phyloP scores from a whole-genome alignment of 768 basidiomycete species.

The Stropharia rugosoannulata region DNA sequence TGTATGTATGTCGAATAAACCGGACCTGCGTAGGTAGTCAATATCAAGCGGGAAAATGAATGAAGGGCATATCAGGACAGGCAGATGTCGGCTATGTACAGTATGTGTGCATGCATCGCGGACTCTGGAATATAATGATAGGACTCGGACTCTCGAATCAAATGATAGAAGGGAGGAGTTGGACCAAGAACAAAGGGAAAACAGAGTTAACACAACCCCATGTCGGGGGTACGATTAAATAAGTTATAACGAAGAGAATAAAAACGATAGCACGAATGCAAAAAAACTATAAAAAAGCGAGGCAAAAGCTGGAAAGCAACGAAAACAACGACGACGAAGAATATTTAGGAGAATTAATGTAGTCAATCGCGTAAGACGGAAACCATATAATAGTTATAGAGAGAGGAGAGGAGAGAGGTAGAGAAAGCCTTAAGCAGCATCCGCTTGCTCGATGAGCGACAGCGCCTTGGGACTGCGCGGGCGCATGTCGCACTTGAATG shows the following conservation, averaged over 20 bases:
- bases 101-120: no score
- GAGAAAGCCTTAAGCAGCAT: not conserved
- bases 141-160: no score
- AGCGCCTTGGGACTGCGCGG: slow-evolving; percentile 23
- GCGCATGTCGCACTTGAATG: slow-evolving; percentile 23
- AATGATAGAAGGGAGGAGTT: no score
- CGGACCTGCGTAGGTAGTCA: no score
- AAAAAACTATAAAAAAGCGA: not conserved
- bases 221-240: not conserved
- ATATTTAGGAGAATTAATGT: not conserved
- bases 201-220: not conserved
- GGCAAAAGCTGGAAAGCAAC: not conserved
- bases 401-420: not conserved
- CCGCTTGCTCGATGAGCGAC: slow-evolving; percentile 6
- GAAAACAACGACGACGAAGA: not conserved
- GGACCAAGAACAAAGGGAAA: no score
- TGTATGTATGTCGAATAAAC: no score
- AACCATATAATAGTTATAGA: not conserved
- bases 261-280: not conserved
- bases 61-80: no score
- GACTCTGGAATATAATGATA: no score
- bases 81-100: no score
- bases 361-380: no score
- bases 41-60: no score
- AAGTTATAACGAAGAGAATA: not conserved